Evolutionary conservation across 2,329 filamentous ascomycete genomes (phyloP).

Genomic region (Tolypocladium guangdongense): DNA sequence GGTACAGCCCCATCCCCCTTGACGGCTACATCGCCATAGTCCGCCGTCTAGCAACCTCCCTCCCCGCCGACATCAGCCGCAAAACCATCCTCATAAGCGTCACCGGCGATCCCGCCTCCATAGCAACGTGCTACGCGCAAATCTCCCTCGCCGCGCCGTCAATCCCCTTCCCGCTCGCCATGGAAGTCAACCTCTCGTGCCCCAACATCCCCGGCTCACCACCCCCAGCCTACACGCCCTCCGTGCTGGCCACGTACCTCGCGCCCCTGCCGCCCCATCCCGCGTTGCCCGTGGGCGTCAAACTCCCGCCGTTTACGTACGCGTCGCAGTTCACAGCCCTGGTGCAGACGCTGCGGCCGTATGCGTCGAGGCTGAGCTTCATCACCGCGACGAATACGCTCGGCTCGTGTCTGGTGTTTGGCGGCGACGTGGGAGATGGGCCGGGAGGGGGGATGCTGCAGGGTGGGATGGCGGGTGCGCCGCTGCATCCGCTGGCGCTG

Average conservation of each 20-base stretch:
- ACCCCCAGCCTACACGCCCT: slow-evolving; percentile 57
- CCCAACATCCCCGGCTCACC: slow-evolving; percentile 61
- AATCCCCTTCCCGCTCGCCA: slow-evolving; percentile 42
- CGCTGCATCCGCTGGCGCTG: slow-evolving; percentile 61
- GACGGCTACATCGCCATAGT: slow-evolving; percentile 48
- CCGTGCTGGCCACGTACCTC: slow-evolving; percentile 44
- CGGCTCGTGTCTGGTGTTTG: slow-evolving; percentile 53
- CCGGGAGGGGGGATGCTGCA: slow-evolving; percentile 31
- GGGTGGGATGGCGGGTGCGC: slow-evolving; percentile 61
- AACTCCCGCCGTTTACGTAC: slow-evolving; percentile 69
- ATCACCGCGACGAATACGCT: slow-evolving; percentile 66
- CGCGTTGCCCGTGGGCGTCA: slow-evolving; percentile 45
- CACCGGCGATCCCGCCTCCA: slow-evolving; percentile 50
- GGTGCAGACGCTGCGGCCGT: slow-evolving; percentile 33
- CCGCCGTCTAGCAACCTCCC: slow-evolving; percentile 27
- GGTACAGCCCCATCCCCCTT: slow-evolving; percentile 58
- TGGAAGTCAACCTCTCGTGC: slow-evolving; percentile 71
- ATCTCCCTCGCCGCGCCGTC: slow-evolving; percentile 29
- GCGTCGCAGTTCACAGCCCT: slow-evolving; percentile 51
- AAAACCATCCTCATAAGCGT: slow-evolving; percentile 63
- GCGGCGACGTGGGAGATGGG: slow-evolving; percentile 23
- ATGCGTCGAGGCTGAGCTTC: slow-evolving; percentile 41
- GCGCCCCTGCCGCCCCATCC: slow-evolving; percentile 27
- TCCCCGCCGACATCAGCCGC: slow-evolving; percentile 2
- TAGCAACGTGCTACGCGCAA: slow-evolving; percentile 42